Base-by-base conservation (phyloP, 1,139 yeast genomes). In the Wickerhamiella pararugosa region DNA sequence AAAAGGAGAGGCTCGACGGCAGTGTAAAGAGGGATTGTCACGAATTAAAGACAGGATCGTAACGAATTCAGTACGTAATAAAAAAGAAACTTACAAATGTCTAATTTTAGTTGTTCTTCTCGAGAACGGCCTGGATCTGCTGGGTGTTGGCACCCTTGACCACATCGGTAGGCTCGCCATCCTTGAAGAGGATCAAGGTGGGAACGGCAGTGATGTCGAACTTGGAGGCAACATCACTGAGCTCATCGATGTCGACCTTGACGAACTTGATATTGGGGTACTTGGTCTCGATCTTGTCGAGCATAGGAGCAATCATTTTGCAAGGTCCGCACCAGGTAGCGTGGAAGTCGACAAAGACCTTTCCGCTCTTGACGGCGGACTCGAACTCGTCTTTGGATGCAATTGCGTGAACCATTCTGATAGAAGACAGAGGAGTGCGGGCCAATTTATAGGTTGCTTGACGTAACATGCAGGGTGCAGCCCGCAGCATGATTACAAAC, bases 271-370 rank as follows among this genome's bases (percentile, higher is more conserved):
- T 52, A 49, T 64, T 62, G 46, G 57, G 67, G 51, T 63, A 62
- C 43, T 62, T 59, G 11, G 65, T 59, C 41, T 69, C 62, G 50
- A 80, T 73, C 62, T 81, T 77, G 52, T 79, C 84, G 53, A 83
- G 64, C 51, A 79, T 63, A 47, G 95, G 95, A 31, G 90, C 73
- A 62, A 84, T 76, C 60, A 80, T 81, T 64, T 80, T 81, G 67
- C 95, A 84, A 37, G 95, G 95, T 43, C 92, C 94, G 66, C 95
- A 84, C 94, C 94, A 84, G 43, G 82, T 75, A 44, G 94, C 95
- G 59, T 71, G 79, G 62, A 82, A 84, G 63, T 84, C 94, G 49
- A 83, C 53, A 26, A 51, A 34, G 30, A 45, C 51, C 28, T 37
- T 29, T 37, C 52, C 54, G 32, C 36, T 21, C 36, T 41, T 38